A percentile compares a stretch with the other conserved stretches of the same genome.
These are phyloP conservation scores for Leccinum rimulosum DNA, from an alignment of 768 basidiomycete genomes.

Conservation along the genomic window DNA sequence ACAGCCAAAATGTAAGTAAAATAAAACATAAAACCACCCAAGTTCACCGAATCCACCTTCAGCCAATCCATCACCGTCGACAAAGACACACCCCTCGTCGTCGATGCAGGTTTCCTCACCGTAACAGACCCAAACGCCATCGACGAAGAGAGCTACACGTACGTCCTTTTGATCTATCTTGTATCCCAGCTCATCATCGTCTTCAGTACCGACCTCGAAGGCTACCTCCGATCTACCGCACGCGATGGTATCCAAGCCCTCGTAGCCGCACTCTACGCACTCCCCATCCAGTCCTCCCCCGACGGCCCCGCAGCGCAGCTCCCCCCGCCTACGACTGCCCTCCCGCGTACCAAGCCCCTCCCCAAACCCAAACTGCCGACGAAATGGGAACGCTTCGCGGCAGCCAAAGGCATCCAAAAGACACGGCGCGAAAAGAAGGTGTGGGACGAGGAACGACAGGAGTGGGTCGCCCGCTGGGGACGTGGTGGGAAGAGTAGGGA, in stretches of 20 bases:
- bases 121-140: constrained; percentile 88
- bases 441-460: constrained; percentile 95
- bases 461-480: constrained; percentile 92
- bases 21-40: neutral
- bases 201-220: constrained; percentile 70
- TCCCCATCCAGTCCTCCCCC: constrained; percentile 71
- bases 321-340: constrained; percentile 68
- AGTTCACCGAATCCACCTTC: neutral
- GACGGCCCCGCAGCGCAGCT: constrained; percentile 85
- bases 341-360: constrained; percentile 89
- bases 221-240: constrained; percentile 74
- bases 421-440: constrained; percentile 71
- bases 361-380: constrained; percentile 91
- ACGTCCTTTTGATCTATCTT: constrained; percentile 23
- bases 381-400: constrained; percentile 96
- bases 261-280: constrained; percentile 72
- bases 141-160: constrained; percentile 84
- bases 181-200: neutral
- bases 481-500: constrained; percentile 86
- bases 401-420: constrained; percentile 90
- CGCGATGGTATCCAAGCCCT: constrained; percentile 83
- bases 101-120: constrained; percentile 58
- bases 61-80: neutral
- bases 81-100: neutral
- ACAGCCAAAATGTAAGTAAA: neutral